Base-by-base conservation (phyloP, 2,329 filamentous ascomycete genomes). In the Cladosporium oxysporum region DNA sequence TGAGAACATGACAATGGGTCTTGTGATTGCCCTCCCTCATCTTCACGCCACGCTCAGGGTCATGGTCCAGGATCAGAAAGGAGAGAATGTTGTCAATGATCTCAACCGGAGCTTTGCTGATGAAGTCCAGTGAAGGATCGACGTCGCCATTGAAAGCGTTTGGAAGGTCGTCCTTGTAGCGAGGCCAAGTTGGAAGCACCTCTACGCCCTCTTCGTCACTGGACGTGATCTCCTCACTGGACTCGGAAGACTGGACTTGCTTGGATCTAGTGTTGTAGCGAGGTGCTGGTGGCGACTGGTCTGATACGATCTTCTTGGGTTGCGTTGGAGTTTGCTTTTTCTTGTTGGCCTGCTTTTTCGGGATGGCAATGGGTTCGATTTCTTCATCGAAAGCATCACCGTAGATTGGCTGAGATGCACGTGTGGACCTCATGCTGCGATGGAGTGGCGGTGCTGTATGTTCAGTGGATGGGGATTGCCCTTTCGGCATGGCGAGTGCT, bases 51-150 rank as follows among this genome's bases (percentile, higher is more conserved):
- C 62, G 62, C 14, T 70, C 68, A 2, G 68, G 62, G 33, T 69
- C 67, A 52, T 67, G 65, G 26, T 70, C 68, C 26, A 67, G 67
- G 11, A 68, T 18, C n/a, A 60, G 37, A 49, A 59, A 69, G 0
- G 65, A 67, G 14, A 65, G 35, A 41, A 70, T 64, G 18, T 67
- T n/a, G 26, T 70, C 61, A 10, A 70, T 44, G n/a, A 64, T 59
- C 29, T 70, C 67, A 5, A 61, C 21, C 4, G 68, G 68, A n/a
- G 66, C 23, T 14, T 44, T 44, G 49, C 65, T 67, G 57, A 70
- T 67, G 57, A 67, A 68, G 64, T 67, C 60, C 18, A 61, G 44
- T 16, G 49, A 61, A 16, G 57, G 14, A 16, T 69, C 66, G 14
- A 67, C 58, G 5, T 29, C 41, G 12, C 60, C 61, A 18, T 66